Evolutionary conservation across 1,284 basidiomycete species (phyloP).

Genomic region (Leccinum pallidistipes): DNA sequence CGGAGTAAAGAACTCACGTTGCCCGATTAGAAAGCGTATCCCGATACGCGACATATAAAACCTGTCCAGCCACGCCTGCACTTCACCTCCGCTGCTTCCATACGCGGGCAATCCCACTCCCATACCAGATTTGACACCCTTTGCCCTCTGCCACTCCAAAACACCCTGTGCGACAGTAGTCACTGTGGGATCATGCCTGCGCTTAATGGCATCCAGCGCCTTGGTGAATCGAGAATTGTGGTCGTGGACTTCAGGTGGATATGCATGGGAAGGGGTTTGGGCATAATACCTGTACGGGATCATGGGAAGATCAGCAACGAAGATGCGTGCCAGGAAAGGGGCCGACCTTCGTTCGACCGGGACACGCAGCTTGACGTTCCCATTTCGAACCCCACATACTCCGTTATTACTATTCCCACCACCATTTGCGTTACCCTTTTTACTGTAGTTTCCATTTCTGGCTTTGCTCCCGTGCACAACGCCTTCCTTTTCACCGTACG

Average conservation of each 20-base stretch:
- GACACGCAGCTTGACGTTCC: conserved; percentile 59
- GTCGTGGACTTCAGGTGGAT: conserved; percentile 92
- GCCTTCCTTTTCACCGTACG: conserved; percentile 22
- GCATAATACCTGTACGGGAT: conserved; percentile 74
- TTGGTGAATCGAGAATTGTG: conserved; percentile 93
- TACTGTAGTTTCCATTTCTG: conserved; percentile 12
- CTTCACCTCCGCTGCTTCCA: conserved; percentile 77
- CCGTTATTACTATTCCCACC: conserved; percentile 26
- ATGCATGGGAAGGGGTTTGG: conserved; percentile 63
- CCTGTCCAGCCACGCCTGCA: conserved; percentile 93
- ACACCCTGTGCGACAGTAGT: conserved; percentile 94
- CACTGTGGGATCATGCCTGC: conserved; percentile 93
- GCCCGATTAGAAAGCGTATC: conserved; percentile 92
- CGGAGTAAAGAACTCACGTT: conserved; percentile 54
- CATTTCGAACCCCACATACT: conserved; percentile 36
- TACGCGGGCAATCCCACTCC: conserved; percentile 38
- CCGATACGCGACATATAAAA: conserved; percentile 98
- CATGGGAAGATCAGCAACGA: conserved; percentile 8
- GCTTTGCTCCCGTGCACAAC: conserved; percentile 12
- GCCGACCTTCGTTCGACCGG: conserved; percentile 70
- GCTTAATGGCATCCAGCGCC: conserved; percentile 87
- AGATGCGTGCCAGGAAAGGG: background rate
- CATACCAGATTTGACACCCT: conserved; percentile 24
- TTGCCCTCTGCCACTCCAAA: conserved; percentile 67
- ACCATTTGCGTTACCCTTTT: conserved; percentile 25